Conservation (phyloP, 2,329 filamentous ascomycete genomes). For the Parascedosporium putredinis region DNA sequence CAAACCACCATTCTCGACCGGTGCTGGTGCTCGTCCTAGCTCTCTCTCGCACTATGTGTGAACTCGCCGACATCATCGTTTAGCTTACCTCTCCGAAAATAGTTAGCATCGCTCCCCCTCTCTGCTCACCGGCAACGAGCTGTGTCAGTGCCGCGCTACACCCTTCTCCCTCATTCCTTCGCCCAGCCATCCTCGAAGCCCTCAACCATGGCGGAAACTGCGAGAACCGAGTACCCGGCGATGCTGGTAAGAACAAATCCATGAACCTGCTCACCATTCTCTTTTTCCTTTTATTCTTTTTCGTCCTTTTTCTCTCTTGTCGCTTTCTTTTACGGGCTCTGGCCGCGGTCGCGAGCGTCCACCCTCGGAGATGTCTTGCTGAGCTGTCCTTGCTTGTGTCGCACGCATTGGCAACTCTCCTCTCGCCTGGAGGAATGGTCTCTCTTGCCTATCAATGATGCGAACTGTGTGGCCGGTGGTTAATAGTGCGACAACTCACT, state of each 20-base stretch:
- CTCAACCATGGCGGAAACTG: conserved; percentile 66
- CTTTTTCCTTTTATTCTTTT: not conserved
- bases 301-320: no score
- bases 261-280: not conserved
- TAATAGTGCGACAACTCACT: conserved; percentile 2
- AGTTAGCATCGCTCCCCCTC: not conserved
- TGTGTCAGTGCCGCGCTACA: conserved; percentile 10
- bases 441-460: not conserved
- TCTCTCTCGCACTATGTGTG: not conserved
- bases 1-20: not conserved
- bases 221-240: conserved; percentile 82
- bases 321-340: no score
- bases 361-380: not conserved
- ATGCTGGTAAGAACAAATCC: conserved; percentile 65
- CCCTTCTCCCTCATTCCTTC: conserved; percentile 2
- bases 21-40: conserved; percentile 1
- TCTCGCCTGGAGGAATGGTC: not conserved
- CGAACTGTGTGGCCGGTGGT: conserved; percentile 4
- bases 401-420: not conserved
- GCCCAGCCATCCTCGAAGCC: conserved; percentile 13
- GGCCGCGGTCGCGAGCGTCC: no score
- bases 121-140: not conserved
- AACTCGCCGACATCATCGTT: conserved; percentile 1
- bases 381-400: not conserved
- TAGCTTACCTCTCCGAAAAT: not conserved